A percentile compares a stretch with the other conserved stretches of the same genome.
Evolutionary conservation across 2,329 filamentous ascomycete species (phyloP).

Genomic region (Pseudogymnoascus sp.): DNA sequence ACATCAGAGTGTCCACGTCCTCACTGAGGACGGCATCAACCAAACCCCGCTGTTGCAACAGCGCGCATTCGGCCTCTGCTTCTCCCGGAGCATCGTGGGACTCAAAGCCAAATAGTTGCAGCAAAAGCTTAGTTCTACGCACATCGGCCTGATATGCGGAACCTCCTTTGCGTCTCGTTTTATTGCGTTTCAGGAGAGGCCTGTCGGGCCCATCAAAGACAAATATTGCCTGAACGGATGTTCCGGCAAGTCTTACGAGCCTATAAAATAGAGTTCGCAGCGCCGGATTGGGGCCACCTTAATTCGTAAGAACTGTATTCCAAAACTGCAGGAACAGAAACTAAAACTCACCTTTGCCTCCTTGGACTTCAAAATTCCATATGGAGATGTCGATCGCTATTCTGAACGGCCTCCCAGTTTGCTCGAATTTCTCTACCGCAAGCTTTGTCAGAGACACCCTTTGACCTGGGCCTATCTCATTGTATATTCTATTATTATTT

Average conservation of each 20-base stretch:
- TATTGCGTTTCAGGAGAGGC: slow-evolving; percentile 82
- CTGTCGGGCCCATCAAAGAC: slow-evolving; percentile 86
- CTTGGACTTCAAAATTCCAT: slow-evolving; percentile 92
- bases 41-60: slow-evolving; percentile 72
- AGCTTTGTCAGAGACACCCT: slow-evolving; percentile 78
- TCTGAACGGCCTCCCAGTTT: slow-evolving; percentile 65
- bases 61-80: slow-evolving; percentile 90
- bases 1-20: slow-evolving; percentile 97
- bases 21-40: slow-evolving; percentile 94
- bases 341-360: slow-evolving; percentile 55
- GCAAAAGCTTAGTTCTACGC: slow-evolving; percentile 63
- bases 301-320: slow-evolving; percentile 14
- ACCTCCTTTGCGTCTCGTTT: slow-evolving; percentile 59
- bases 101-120: slow-evolving; percentile 78
- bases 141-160: slow-evolving; percentile 60
- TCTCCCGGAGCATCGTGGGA: slow-evolving; percentile 86
- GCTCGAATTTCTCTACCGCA: slow-evolving; percentile 68
- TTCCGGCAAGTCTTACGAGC: slow-evolving; percentile 66
- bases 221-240: slow-evolving; percentile 81
- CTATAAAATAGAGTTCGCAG: slow-evolving; percentile 90
- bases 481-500: slow-evolving; percentile 63
- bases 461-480: slow-evolving; percentile 76
- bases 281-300: slow-evolving; percentile 81
- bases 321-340: not conserved
- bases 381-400: slow-evolving; percentile 93